These are phyloP conservation scores for Arachnopeziza araneosa DNA, from an alignment of 2,329 filamentous ascomycete species.

Conservation along the genomic window DNA sequence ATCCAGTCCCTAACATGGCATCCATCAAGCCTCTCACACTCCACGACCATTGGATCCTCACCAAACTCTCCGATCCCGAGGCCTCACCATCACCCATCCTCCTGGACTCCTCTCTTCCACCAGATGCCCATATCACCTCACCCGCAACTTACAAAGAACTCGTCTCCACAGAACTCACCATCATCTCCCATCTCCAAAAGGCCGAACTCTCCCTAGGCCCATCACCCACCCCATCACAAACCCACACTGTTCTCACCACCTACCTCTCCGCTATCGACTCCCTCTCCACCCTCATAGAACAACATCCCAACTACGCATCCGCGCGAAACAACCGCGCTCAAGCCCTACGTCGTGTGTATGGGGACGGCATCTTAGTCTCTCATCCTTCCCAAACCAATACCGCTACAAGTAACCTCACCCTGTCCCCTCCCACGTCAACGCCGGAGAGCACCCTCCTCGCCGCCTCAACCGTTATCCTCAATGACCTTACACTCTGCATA, in stretches of 20 bases:
- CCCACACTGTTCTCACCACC: background rate
- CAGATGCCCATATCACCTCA: constrained; percentile 55
- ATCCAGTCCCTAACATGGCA: constrained; percentile 37
- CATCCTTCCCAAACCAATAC: background rate
- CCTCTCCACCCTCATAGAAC: constrained; percentile 42
- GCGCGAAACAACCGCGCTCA: constrained; percentile 72
- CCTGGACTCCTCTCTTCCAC: constrained; percentile 44
- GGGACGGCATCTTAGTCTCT: constrained; percentile 47
- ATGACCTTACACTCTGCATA: constrained; percentile 43
- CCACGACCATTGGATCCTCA: constrained; percentile 53
- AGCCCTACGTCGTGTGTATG: constrained; percentile 54
- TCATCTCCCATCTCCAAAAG: constrained; percentile 48
- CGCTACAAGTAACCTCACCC: background rate
- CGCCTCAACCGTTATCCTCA: constrained; percentile 40
- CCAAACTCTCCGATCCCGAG: constrained; percentile 64
- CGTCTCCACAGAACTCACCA: constrained; percentile 45
- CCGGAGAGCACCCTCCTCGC: constrained; percentile 36
- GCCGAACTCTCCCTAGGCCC: background rate
- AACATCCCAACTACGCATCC: constrained; percentile 62
- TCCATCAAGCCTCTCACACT: constrained; percentile 39
- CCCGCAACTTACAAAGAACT: constrained; percentile 32
- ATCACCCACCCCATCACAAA: background rate
- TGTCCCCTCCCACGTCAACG: constrained; percentile 39
- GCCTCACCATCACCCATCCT: constrained; percentile 50
- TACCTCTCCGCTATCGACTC: background rate